These are phyloP conservation scores for Lophiostoma macrostomum DNA, from an alignment of 495 filamentous ascomycete genomes.

Conservation along the genomic window DNA sequence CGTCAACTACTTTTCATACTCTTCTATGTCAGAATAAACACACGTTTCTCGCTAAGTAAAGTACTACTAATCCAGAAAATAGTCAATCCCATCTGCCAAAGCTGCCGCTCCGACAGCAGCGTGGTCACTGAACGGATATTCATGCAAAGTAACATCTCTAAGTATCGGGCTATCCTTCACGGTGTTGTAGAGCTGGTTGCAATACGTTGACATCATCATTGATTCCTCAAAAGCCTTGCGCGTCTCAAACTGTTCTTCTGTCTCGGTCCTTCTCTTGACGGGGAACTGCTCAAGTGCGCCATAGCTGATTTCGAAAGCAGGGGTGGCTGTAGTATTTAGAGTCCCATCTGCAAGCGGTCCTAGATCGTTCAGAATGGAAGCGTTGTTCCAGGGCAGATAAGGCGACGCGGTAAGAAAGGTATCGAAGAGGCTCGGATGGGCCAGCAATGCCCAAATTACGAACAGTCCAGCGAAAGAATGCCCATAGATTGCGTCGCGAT, in stretches of 20 bases:
- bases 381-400: conserved; percentile 18
- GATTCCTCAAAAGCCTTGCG: conserved; percentile 5
- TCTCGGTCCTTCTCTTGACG: conserved; percentile 13
- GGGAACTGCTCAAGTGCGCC: conserved; percentile 18
- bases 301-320: conserved; percentile 24
- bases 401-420: conserved; percentile 21
- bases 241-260: conserved; percentile 7
- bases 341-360: not conserved
- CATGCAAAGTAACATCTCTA: conserved; percentile 16
- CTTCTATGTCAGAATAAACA: too few relatives aligned
- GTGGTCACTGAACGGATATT: conserved; percentile 27
- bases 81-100: conserved; percentile 25
- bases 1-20: too few relatives aligned
- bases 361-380: conserved; percentile 16
- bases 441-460: conserved; percentile 14
- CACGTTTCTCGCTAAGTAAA: too few relatives aligned
- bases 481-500: conserved; percentile 23
- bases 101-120: conserved; percentile 17
- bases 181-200: conserved; percentile 8
- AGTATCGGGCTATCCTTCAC: conserved; percentile 1
- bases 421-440: conserved; percentile 19
- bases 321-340: not conserved
- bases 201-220: conserved; percentile 6
- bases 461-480: conserved; percentile 27
- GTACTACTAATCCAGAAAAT: conserved; percentile 21